Base-by-base conservation (phyloP, 495 filamentous ascomycete genomes). In the Amniculicola lignicola region DNA sequence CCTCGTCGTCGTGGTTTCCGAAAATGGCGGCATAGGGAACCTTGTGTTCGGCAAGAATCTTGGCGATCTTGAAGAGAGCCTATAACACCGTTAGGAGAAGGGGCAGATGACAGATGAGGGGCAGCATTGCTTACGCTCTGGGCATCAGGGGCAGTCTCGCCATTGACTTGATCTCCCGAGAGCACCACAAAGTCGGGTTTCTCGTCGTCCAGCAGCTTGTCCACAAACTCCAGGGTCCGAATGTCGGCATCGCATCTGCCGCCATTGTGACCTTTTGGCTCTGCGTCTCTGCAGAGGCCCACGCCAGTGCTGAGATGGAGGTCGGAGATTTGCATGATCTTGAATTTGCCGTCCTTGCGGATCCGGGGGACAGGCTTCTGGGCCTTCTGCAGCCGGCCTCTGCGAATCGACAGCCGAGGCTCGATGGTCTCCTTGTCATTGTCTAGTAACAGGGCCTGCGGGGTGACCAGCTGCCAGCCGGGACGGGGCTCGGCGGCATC, bases 1-100 rank as follows among this genome's bases (percentile, higher is more conserved):
- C 87, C 75, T 96, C 92, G 67, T 97, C 90, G 67, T 98, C 93
- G 70, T 98, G 93, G 67, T 98, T 98, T 36, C 93, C 93, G 64
- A 96, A 95, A 49, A 98, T 97, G 41, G 85, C 82, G 31, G 90
- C 92, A 63, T 92, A 98, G 0, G 93, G 94, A 36, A 96, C 87
- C 60, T 87, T 86, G 66, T 85, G 89, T 65, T 89, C 81, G 56
- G 92, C 85, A 43, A 98, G 81, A 2, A 92, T 75, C 54, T 89
- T 85, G 15, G 89, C 90, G 56, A 90, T 89, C 71, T 98, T 98
- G 76, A 95, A 95, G 42, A 98, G 82, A 5, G 92, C 89, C 77
- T 84, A 35, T 24, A 27, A 24, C 16, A 16, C 48, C 6, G 31
- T 41, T 38, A 51, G 36, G 61, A 49, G 51, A 31, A 22, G 46